A percentile compares a stretch with the other conserved stretches of the same genome.
phyloP scores from a whole-genome alignment of 768 basidiomycete genomes.

The Termitomyces heimii region DNA sequence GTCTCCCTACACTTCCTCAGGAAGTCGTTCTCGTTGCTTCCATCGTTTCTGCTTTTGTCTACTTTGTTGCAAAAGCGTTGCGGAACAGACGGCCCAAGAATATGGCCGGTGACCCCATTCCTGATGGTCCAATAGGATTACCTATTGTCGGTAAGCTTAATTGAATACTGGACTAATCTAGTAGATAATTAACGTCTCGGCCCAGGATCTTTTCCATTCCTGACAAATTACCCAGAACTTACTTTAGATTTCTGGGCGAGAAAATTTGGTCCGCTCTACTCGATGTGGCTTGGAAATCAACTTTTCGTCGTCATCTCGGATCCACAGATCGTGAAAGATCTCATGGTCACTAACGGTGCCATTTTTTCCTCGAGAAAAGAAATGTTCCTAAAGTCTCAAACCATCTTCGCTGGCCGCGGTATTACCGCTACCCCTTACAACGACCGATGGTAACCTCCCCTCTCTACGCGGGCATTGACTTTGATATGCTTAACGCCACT shows the following conservation, averaged over 20 bases:
- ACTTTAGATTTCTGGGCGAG: slow-evolving; percentile 36
- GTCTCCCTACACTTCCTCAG: slow-evolving; percentile 12
- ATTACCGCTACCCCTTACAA: slow-evolving; percentile 40
- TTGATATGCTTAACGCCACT: background rate
- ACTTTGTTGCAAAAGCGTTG: slow-evolving; percentile 11
- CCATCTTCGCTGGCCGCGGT: slow-evolving; percentile 35
- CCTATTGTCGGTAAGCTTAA: slow-evolving; percentile 16
- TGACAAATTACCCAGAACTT: slow-evolving; percentile 36
- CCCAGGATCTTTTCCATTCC: slow-evolving; percentile 30
- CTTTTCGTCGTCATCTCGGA: slow-evolving; percentile 41
- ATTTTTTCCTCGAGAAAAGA: slow-evolving; percentile 42
- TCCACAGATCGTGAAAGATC: slow-evolving; percentile 35
- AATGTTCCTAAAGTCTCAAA: slow-evolving; percentile 39
- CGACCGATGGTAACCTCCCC: slow-evolving; percentile 27
- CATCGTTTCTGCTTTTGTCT: slow-evolving; percentile 18
- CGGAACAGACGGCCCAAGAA: slow-evolving; percentile 8
- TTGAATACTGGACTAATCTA: background rate
- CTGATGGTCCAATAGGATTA: slow-evolving; percentile 17
- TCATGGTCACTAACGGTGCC: slow-evolving; percentile 38
- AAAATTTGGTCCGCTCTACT: slow-evolving; percentile 37
- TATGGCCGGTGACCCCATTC: slow-evolving; percentile 14
- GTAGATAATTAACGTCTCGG: background rate
- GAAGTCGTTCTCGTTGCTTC: slow-evolving; percentile 17
- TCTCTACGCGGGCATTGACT: background rate
- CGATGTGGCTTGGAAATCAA: slow-evolving; percentile 41